A percentile compares a stretch with the other conserved stretches of the same genome.
Evolutionary conservation across 2,329 filamentous ascomycete species (phyloP).

Genomic region (Dothideomycetes sp.): DNA sequence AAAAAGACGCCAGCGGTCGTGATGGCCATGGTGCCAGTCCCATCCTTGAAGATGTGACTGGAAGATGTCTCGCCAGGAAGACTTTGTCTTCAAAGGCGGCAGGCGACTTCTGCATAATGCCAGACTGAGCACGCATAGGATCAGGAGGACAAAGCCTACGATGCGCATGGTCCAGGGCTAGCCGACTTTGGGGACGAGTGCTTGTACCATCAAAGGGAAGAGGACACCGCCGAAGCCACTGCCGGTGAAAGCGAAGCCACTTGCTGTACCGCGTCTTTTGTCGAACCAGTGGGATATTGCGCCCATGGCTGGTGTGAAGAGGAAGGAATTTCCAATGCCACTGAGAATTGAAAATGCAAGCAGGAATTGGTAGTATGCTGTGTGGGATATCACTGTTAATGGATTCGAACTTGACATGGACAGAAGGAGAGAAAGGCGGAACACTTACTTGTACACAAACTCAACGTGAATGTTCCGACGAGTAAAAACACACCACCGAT

Average conservation of each 20-base stretch:
- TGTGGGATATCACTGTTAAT: not conserved
- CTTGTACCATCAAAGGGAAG: conserved; percentile 39
- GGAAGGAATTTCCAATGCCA: conserved; percentile 64
- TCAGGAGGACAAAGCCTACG: conserved; percentile 39
- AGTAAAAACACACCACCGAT: conserved; percentile 56
- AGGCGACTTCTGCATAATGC: no score
- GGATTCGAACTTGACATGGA: no score
- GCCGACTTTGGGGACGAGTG: conserved; percentile 34
- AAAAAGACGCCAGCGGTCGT: conserved; percentile 38
- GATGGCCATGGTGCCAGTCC: conserved; percentile 32
- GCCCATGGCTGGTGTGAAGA: conserved; percentile 76
- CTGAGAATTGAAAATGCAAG: conserved; percentile 66
- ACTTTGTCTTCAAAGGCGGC: no score
- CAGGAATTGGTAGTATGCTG: conserved; percentile 77
- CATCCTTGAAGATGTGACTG: no score
- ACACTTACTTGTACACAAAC: conserved; percentile 57
- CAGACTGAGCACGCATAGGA: no score
- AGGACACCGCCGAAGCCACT: conserved; percentile 40
- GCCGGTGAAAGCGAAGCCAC: conserved; percentile 70
- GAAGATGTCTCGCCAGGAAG: conserved; percentile 19
- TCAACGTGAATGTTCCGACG: conserved; percentile 57
- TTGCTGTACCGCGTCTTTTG: conserved; percentile 64
- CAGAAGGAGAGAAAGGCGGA: conserved; percentile 33
- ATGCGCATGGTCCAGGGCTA: conserved; percentile 41
- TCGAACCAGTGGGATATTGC: conserved; percentile 79